These are phyloP conservation scores for Quercus cerris DNA, from an alignment of 306 rosid genomes.

Conservation along the genomic window DNA sequence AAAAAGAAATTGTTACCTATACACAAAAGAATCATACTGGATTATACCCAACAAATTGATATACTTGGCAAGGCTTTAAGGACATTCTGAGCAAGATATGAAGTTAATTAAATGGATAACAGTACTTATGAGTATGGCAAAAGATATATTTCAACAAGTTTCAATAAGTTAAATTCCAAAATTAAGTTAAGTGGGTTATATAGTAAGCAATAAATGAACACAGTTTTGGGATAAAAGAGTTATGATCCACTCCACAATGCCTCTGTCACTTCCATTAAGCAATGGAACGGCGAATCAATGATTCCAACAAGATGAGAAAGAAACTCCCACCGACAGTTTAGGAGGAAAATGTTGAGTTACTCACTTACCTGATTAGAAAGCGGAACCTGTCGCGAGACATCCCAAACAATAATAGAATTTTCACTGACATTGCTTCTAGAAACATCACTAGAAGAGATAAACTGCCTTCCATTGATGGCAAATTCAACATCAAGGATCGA, in stretches of 20 bases:
- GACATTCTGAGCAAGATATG: background rate
- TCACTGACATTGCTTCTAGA: constrained; percentile 69
- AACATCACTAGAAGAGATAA: constrained; percentile 79
- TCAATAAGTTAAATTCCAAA: background rate
- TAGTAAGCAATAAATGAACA: background rate
- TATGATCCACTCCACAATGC: background rate
- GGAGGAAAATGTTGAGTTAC: constrained; percentile 3
- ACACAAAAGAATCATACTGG: background rate
- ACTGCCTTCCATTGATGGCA: constrained; percentile 54
- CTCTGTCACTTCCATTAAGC: background rate
- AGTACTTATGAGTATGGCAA: background rate
- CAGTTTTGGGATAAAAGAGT: background rate
- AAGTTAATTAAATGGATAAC: background rate
- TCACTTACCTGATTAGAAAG: constrained; percentile 79
- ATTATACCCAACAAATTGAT: background rate
- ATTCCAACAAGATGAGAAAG: background rate
- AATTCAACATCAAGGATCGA: constrained; percentile 87
- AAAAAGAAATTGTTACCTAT: too few relatives aligned
- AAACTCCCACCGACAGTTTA: background rate
- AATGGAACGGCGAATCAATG: background rate
- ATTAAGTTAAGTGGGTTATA: background rate
- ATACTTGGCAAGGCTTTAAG: background rate
- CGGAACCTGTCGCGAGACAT: constrained; percentile 70
- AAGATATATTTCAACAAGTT: background rate
- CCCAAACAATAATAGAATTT: constrained; percentile 88